A percentile compares a stretch with the other conserved stretches of the same genome.
phyloP scores from a whole-genome alignment of 2,329 filamentous ascomycete species.

The Rhynchosporium graminicola region DNA sequence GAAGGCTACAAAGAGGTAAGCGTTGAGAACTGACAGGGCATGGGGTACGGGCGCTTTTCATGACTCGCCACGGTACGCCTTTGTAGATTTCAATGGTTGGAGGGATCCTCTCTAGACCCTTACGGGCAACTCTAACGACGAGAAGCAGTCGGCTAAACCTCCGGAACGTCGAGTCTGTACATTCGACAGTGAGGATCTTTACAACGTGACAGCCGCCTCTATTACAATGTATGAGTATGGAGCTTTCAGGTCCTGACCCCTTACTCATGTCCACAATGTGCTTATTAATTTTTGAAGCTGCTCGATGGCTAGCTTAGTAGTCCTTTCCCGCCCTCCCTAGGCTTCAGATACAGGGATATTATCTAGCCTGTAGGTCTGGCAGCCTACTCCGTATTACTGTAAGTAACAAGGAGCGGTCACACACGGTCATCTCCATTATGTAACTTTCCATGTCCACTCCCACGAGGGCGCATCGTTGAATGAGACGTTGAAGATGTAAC shows the following conservation, averaged over 20 bases:
- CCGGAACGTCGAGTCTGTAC: not conserved
- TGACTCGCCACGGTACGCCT: conserved; percentile 6
- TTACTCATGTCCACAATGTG: not conserved
- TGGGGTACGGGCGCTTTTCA: conserved; percentile 3
- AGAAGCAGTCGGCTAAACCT: not conserved
- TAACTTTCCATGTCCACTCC: conserved; percentile 13
- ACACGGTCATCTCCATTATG: conserved; percentile 2
- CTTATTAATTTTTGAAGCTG: not conserved
- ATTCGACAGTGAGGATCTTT: not conserved
- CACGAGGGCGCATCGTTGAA: conserved; percentile 16
- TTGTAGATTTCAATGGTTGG: not conserved
- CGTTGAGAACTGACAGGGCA: conserved; percentile 7
- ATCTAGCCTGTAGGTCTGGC: not conserved
- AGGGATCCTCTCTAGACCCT: not conserved
- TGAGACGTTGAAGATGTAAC: conserved; percentile 8
- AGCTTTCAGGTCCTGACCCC: not conserved
- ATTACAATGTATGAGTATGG: not conserved
- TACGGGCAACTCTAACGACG: not conserved
- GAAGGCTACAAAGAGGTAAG: conserved; percentile 1
- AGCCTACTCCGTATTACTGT: not conserved
- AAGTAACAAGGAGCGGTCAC: conserved; percentile 2
- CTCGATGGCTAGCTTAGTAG: not conserved
- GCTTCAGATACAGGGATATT: not conserved
- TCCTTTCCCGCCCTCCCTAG: not conserved
- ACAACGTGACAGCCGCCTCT: not conserved